Evolutionary conservation across 176 grass and related monocot genomes (phyloP).

Genomic region (Melocanna baccifera): DNA sequence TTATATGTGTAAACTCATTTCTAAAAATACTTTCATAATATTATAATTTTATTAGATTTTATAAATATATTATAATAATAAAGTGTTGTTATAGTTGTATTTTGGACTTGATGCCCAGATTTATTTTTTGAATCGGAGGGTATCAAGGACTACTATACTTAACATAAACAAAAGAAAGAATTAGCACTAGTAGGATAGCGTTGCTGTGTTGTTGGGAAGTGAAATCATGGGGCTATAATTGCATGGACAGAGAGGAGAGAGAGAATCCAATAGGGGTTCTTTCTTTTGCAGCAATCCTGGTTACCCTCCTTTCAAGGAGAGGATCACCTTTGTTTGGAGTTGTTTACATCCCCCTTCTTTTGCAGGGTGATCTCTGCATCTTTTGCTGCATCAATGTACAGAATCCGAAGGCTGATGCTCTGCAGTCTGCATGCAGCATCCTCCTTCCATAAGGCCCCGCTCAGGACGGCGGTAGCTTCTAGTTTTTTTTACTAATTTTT

Average conservation of each 20-base stretch:
- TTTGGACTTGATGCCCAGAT: no score
- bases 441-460: no score
- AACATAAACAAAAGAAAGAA: conserved; percentile 4
- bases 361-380: not conserved
- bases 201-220: conserved; percentile 45
- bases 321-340: conserved; percentile 21
- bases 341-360: conserved; percentile 21
- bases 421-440: not conserved
- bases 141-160: no score
- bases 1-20: no score
- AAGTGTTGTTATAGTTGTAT: no score
- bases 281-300: conserved; percentile 43
- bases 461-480: no score
- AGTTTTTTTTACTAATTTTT: no score
- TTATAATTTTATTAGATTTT: no score
- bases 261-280: not conserved
- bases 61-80: no score
- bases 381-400: conserved; percentile 1
- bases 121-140: no score
- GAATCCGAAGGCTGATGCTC: not conserved
- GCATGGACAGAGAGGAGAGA: conserved; percentile 1
- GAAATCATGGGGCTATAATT: conserved; percentile 56
- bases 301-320: conserved; percentile 47
- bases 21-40: no score
- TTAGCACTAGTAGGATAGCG: conserved; percentile 24